phyloP scores from a whole-genome alignment of 1,284 basidiomycete genomes.

The Pseudomicrostroma phylloplanum region DNA sequence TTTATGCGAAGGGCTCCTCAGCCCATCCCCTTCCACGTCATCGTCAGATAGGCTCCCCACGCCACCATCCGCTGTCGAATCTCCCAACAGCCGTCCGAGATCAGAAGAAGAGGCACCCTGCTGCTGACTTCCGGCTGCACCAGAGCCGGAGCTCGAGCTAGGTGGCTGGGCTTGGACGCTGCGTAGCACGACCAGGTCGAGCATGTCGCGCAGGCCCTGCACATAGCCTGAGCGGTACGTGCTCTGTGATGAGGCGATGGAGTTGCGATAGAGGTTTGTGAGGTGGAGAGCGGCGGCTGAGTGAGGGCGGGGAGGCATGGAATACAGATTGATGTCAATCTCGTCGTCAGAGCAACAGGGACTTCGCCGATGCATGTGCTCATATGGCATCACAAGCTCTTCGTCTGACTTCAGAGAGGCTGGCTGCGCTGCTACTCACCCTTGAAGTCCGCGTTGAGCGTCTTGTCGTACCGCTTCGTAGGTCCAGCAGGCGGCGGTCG shows the following conservation, averaged over 20 bases:
- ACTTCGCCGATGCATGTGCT: neutral
- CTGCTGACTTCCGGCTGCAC: constrained; percentile 1
- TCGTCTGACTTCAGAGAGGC: neutral
- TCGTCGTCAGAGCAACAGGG: neutral
- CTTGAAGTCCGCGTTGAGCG: constrained; percentile 14
- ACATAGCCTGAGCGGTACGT: constrained; percentile 13
- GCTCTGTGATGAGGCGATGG: constrained; percentile 13
- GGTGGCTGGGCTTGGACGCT: neutral
- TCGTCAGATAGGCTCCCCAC: neutral
- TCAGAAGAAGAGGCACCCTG: neutral
- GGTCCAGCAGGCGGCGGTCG: constrained; percentile 5
- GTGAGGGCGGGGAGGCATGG: constrained; percentile 1
- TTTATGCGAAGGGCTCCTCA: neutral
- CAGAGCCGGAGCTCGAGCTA: neutral
- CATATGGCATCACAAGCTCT: neutral
- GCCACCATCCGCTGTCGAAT: neutral
- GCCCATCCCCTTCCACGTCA: neutral
- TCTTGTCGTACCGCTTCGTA: constrained; percentile 12
- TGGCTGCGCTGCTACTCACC: constrained; percentile 3
- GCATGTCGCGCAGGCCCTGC: constrained; percentile 11
- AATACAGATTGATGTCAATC: neutral
- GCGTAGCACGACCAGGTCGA: constrained; percentile 15
- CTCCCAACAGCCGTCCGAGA: too few species aligned
- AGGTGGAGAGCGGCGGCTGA: constrained; percentile 17
- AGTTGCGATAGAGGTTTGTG: constrained; percentile 16